These are phyloP conservation scores for Helenozyma rhizophorensis DNA, from an alignment of 805 yeast genomes.

Conservation along the genomic window DNA sequence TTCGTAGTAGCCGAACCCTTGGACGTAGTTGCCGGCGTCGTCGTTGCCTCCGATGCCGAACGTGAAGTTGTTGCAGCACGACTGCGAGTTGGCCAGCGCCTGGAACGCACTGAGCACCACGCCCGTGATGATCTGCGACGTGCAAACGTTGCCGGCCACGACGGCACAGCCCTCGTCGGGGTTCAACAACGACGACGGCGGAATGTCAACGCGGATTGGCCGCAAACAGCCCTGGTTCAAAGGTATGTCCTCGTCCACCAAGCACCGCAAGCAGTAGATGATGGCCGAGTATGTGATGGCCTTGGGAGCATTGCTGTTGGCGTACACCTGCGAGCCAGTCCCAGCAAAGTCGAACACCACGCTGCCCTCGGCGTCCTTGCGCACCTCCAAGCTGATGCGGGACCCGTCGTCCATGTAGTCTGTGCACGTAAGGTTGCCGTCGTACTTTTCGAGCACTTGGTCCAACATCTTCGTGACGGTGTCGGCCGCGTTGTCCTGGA, in stretches of 20 bases:
- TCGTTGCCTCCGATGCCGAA: slow-evolving; percentile 72
- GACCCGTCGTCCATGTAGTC: slow-evolving; percentile 86
- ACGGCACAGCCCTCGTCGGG: slow-evolving; percentile 88
- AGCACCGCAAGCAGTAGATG: slow-evolving; percentile 77
- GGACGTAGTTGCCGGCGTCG: slow-evolving; percentile 26
- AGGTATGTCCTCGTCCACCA: slow-evolving; percentile 86
- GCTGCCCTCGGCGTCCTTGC: slow-evolving; percentile 45
- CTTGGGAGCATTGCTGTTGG: slow-evolving; percentile 88
- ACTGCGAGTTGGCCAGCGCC: slow-evolving; percentile 93
- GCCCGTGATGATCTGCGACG: slow-evolving; percentile 91
- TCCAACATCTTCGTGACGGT: slow-evolving; percentile 15
- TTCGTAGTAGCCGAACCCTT: slow-evolving; percentile 20
- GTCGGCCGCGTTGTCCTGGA: slow-evolving; percentile 17
- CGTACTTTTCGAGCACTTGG: slow-evolving; percentile 16
- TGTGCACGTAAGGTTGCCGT: slow-evolving; percentile 13
- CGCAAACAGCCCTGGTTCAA: slow-evolving; percentile 87
- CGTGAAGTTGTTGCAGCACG: slow-evolving; percentile 90
- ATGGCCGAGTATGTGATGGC: slow-evolving; percentile 89
- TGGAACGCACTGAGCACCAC: slow-evolving; percentile 80
- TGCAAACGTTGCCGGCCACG: slow-evolving; percentile 88
- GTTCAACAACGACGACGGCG: slow-evolving; percentile 43
- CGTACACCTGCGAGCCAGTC: slow-evolving; percentile 82
- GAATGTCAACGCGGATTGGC: slow-evolving; percentile 60
- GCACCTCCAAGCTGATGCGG: slow-evolving; percentile 52
- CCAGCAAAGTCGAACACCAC: slow-evolving; percentile 83